Evolutionary conservation across 106 monocot species (phyloP).

Genomic region (Allium sativum): DNA sequence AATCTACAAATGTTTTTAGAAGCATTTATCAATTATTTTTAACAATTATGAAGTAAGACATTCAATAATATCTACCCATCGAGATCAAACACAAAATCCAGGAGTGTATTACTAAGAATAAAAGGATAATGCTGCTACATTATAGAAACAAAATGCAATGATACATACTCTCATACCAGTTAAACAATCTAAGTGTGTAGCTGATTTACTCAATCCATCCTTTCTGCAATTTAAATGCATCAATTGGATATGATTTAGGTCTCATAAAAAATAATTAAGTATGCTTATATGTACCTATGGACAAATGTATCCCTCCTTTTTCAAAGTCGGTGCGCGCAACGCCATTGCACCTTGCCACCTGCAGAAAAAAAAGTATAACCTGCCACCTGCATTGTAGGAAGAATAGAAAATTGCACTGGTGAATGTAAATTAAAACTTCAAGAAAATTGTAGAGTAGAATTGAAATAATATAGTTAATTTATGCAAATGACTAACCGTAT

Average conservation of each 20-base stretch:
- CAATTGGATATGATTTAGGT: constrained; percentile 9
- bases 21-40: too few species aligned
- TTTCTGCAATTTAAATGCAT: constrained; percentile 28
- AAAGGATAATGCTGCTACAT: background rate
- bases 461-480: too few species aligned
- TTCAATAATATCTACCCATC: constrained; percentile 1
- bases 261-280: background rate
- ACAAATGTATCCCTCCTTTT: constrained; percentile 91
- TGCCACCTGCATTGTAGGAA: too few species aligned
- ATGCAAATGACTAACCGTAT: too few species aligned
- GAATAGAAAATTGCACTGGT: too few species aligned
- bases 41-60: too few species aligned
- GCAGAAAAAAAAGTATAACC: too few species aligned
- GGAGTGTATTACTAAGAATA: too few species aligned
- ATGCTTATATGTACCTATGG: constrained; percentile 25
- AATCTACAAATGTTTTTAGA: too few species aligned
- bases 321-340: constrained; percentile 81
- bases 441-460: too few species aligned
- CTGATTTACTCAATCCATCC: constrained; percentile 61
- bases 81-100: background rate
- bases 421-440: too few species aligned
- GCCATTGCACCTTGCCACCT: too few species aligned
- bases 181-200: constrained; percentile 65
- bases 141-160: background rate
- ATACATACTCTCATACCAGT: constrained; percentile 71